A percentile compares a stretch with the other conserved stretches of the same genome.
phyloP scores from a whole-genome alignment of 805 yeast species.

The Hanseniaspora guilliermondii region DNA sequence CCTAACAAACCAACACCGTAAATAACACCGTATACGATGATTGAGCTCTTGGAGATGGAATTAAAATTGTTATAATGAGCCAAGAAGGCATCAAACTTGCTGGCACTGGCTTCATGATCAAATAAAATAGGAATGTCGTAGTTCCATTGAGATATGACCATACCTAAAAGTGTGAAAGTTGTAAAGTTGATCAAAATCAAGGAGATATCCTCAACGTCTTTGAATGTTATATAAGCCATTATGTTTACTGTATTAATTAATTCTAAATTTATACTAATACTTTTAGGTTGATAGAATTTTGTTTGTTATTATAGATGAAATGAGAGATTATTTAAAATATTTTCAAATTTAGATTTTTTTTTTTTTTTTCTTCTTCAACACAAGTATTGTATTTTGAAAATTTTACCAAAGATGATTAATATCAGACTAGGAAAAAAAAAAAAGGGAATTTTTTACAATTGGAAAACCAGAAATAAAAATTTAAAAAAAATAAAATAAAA shows the following conservation, averaged over 20 bases:
- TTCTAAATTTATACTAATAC: background rate
- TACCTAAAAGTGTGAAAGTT: conserved; percentile 69
- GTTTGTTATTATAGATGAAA: too few species aligned
- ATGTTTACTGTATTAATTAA: background rate
- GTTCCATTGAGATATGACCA: conserved; percentile 63
- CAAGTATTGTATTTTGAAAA: too few species aligned
- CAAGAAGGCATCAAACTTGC: conserved; percentile 48
- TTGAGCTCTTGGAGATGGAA: conserved; percentile 38
- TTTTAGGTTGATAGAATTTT: too few species aligned
- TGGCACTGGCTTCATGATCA: conserved; percentile 38
- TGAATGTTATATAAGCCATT: conserved; percentile 18
- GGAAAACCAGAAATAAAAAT: too few species aligned
- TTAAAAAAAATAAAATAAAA: too few species aligned
- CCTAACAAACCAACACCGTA: conserved; percentile 60
- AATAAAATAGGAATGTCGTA: conserved; percentile 71
- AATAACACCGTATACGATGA: conserved; percentile 30
- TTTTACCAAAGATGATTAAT: too few species aligned
- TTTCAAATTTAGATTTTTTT: too few species aligned
- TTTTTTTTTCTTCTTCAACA: too few species aligned
- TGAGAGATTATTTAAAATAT: too few species aligned
- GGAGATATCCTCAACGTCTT: conserved; percentile 25
- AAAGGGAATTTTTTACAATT: too few species aligned
- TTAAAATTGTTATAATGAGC: conserved; percentile 67
- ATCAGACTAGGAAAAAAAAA: too few species aligned
- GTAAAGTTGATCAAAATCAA: conserved; percentile 29